Conservation (phyloP, 176 grass and related monocot genomes). For the Avena eriantha region DNA sequence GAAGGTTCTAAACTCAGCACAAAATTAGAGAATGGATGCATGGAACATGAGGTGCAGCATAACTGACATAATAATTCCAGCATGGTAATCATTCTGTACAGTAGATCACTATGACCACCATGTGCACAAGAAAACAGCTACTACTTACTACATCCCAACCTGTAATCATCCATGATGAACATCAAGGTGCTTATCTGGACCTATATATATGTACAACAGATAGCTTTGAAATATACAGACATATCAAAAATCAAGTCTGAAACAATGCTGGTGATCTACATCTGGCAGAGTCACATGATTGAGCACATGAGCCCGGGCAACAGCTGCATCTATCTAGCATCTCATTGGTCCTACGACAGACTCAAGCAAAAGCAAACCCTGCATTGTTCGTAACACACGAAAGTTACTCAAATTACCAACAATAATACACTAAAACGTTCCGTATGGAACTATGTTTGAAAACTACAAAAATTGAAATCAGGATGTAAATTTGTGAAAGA, state of each 20-base stretch:
- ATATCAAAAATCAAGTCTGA: constrained; percentile 7
- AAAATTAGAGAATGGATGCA: background rate
- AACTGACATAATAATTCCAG: background rate
- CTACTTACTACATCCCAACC: background rate
- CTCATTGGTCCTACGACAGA: constrained; percentile 9
- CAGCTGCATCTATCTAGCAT: constrained; percentile 28
- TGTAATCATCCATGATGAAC: background rate
- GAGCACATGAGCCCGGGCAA: constrained; percentile 16
- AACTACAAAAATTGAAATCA: background rate
- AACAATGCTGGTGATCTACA: constrained; percentile 22
- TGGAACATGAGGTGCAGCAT: background rate
- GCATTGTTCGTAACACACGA: constrained; percentile 20
- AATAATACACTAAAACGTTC: background rate
- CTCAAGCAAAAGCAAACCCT: constrained; percentile 21
- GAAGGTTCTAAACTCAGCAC: background rate
- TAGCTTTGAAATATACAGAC: background rate
- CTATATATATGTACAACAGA: constrained; percentile 1
- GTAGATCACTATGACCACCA: background rate
- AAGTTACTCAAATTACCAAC: background rate
- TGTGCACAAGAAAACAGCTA: constrained; percentile 5
- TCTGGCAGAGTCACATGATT: constrained; percentile 16
- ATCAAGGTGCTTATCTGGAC: constrained; percentile 13
- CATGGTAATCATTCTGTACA: background rate
- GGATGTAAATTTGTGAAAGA: background rate
- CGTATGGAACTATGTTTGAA: background rate